Conservation (phyloP, 345 rosid species). For the Microcos paniculata region DNA sequence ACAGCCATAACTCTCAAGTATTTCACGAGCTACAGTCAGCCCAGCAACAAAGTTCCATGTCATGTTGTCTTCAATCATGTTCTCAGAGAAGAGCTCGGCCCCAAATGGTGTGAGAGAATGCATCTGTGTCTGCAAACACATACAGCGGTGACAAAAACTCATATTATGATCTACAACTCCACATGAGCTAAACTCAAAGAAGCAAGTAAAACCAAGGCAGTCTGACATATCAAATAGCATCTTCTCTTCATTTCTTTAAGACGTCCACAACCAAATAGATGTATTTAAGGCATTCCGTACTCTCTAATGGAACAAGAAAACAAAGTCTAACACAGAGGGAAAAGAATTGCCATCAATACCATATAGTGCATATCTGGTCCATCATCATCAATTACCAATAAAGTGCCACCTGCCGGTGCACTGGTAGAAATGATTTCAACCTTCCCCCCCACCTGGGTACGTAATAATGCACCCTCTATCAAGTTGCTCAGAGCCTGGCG, state of each 20-base stretch:
- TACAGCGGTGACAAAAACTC: neutral
- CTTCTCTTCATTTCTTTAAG: neutral
- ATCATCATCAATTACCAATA: conserved; percentile 81
- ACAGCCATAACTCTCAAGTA: conserved; percentile 86
- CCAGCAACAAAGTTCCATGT: conserved; percentile 97
- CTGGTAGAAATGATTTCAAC: conserved; percentile 63
- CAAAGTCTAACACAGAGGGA: neutral
- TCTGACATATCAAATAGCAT: neutral
- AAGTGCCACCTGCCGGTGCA: conserved; percentile 86
- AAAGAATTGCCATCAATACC: conserved; percentile 41
- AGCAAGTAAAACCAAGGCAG: neutral
- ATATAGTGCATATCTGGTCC: conserved; percentile 96
- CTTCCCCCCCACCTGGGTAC: conserved; percentile 78
- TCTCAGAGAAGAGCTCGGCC: conserved; percentile 56
- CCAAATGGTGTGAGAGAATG: conserved; percentile 87
- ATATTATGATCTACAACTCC: neutral
- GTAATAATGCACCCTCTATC: conserved; percentile 92
- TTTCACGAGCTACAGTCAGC: conserved; percentile 83
- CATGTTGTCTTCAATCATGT: conserved; percentile 96
- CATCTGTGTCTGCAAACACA: conserved; percentile 78
- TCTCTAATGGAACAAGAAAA: neutral
- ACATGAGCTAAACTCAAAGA: neutral
- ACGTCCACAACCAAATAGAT: neutral
- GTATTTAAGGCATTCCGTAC: neutral
- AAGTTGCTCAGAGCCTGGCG: conserved; percentile 93